Evolutionary conservation across 2,329 filamentous ascomycete genomes (phyloP).

Genomic region (Ophiostoma sp.): DNA sequence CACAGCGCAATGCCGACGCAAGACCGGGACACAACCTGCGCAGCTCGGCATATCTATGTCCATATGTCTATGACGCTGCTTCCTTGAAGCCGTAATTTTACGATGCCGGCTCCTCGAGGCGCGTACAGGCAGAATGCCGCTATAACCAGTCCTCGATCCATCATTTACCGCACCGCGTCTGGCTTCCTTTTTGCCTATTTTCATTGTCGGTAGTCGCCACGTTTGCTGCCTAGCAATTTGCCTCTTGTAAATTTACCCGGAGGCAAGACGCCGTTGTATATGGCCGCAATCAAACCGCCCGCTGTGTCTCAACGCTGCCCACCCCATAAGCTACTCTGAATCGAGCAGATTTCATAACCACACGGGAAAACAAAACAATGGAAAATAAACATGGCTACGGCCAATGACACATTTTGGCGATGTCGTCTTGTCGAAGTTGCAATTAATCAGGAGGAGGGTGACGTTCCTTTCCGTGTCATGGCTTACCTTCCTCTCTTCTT

Average conservation of each 20-base stretch:
- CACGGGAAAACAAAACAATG: background rate
- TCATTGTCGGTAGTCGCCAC: background rate
- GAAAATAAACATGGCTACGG: background rate
- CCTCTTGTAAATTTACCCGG: constrained; percentile 7
- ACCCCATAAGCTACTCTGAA: background rate
- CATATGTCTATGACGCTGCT: background rate
- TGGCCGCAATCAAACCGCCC: constrained; percentile 6
- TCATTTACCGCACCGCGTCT: background rate
- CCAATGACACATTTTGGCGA: background rate
- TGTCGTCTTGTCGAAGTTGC: background rate
- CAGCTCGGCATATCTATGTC: background rate
- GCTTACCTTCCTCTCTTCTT: background rate
- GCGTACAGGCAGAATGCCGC: background rate
- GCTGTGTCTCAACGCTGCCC: background rate
- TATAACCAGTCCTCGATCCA: background rate
- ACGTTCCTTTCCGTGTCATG: background rate
- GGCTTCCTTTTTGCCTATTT: background rate
- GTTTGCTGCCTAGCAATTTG: background rate
- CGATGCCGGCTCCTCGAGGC: background rate
- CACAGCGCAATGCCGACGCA: background rate
- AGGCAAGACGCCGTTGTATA: constrained; percentile 10
- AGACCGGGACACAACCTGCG: background rate
- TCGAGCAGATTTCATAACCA: background rate
- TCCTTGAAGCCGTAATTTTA: background rate
- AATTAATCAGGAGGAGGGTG: background rate